Base-by-base conservation (phyloP, 352 stramenopile genomes). In the Phytophthora constricta region DNA sequence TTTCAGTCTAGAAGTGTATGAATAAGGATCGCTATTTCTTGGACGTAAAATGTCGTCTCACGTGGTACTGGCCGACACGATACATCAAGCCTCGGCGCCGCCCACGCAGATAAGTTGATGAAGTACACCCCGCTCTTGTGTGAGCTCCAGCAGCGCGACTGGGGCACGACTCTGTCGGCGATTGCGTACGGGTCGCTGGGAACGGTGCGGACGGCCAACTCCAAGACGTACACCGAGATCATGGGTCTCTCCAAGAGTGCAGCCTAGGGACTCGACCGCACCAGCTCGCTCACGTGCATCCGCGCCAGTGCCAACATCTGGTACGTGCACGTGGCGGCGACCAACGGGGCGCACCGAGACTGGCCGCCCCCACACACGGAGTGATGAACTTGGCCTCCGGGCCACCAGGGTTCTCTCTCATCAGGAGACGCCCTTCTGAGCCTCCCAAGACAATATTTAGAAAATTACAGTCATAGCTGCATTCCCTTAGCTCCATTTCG, bases 401-500 rank as follows among this genome's bases (percentile, higher is more conserved):
- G 37, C 37, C 37, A 45, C 37, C 37, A 45, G 37, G 37, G 37
- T 14, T 14, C 37, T 14, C 10, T 45, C 37, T 14, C 37, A 45
- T 8, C 17, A 45, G 37, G 37, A 45, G 11, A 14, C 16, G 11
- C 11, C 37, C 37, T 20, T 20, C n/a, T n/a, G n/a, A n/a, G n/a
- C n/a, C n/a, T n/a, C n/a, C n/a, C n/a, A n/a, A n/a, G n/a, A n/a
- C n/a, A n/a, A n/a, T n/a, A n/a, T n/a, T n/a, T n/a, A n/a, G n/a
- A n/a, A n/a, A n/a, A n/a, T n/a, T n/a, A n/a, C n/a, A n/a, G n/a
- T n/a, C n/a, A n/a, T n/a, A n/a, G n/a, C n/a, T n/a, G n/a, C n/a
- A n/a, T n/a, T n/a, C n/a, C n/a, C n/a, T n/a, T 92, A 92, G 81
- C 90, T 92, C 31, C 31, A 7, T 37, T 13, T 11, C 7, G 31